A percentile compares a stretch with the other conserved stretches of the same genome.
Evolutionary conservation across 306 rosid species (phyloP).

Genomic region (Begonia peltatifolia): DNA sequence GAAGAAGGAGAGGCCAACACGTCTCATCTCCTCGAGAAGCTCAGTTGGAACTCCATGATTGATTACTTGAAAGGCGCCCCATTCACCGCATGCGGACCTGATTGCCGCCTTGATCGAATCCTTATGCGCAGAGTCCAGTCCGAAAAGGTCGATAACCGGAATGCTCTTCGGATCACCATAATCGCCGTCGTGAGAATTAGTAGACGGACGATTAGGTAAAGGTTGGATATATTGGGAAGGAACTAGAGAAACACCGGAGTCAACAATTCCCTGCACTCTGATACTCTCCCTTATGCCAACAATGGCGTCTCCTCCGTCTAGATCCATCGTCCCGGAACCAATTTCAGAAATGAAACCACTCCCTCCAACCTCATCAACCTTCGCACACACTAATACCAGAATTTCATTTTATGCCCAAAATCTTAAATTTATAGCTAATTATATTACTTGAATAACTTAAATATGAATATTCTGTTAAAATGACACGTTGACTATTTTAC

Average conservation of each 20-base stretch:
- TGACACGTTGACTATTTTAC: no score
- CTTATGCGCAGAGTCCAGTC: slow-evolving; percentile 26
- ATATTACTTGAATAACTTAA: no score
- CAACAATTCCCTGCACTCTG: slow-evolving; percentile 48
- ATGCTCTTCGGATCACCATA: slow-evolving; percentile 1
- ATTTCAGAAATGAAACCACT: no score
- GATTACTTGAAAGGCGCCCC: slow-evolving; percentile 84
- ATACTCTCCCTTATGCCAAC: neutral
- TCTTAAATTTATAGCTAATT: no score
- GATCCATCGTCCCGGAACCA: slow-evolving; percentile 18
- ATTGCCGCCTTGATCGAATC: slow-evolving; percentile 22
- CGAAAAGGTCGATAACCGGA: slow-evolving; percentile 35
- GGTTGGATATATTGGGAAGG: slow-evolving; percentile 69
- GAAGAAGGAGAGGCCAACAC: slow-evolving; percentile 55
- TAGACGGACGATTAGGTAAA: slow-evolving; percentile 12
- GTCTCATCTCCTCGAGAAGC: slow-evolving; percentile 29
- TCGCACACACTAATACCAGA: no score
- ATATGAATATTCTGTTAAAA: no score
- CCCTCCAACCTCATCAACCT: no score
- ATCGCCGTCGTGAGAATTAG: neutral
- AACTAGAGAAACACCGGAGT: slow-evolving; percentile 37
- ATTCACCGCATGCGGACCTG: slow-evolving; percentile 41
- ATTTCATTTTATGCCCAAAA: no score
- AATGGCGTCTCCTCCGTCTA: slow-evolving; percentile 17
- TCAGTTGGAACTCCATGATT: slow-evolving; percentile 47